phyloP scores from a whole-genome alignment of 2,329 filamentous ascomycete genomes.

The Saccharata proteae region DNA sequence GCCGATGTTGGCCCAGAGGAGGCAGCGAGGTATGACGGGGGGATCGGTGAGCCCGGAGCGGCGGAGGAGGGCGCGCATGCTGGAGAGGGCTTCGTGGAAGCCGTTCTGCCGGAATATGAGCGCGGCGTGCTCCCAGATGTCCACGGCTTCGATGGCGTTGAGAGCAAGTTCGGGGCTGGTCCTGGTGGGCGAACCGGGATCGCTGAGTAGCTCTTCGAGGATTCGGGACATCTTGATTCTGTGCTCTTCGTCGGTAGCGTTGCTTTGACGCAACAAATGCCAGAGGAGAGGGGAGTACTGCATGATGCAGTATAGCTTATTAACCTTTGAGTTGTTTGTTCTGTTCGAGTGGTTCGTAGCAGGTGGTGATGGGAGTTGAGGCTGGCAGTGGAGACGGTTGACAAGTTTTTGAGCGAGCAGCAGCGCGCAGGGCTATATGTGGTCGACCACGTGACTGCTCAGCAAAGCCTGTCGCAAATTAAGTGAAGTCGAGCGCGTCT shows the following conservation, averaged over 20 bases:
- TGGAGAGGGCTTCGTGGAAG: constrained; percentile 1
- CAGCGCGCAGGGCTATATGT: no score
- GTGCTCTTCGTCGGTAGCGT: background rate
- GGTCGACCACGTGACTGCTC: no score
- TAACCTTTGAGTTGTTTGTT: no score
- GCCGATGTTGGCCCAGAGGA: constrained; percentile 7
- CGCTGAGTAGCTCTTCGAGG: background rate
- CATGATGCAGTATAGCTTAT: no score
- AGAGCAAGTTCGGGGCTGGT: background rate
- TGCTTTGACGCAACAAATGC: no score
- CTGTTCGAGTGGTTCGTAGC: no score
- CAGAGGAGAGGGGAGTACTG: no score
- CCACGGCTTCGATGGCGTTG: background rate
- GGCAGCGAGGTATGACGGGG: constrained; percentile 1
- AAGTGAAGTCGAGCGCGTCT: no score
- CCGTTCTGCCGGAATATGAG: constrained; percentile 5
- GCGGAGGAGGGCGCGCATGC: constrained; percentile 3
- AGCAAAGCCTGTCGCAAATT: no score
- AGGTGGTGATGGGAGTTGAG: no score
- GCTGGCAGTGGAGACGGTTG: no score
- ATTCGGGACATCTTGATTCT: background rate
- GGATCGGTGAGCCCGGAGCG: constrained; percentile 1
- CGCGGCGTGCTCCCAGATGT: constrained; percentile 3
- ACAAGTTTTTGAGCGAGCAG: no score
- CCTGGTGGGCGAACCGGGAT: background rate